A percentile compares a stretch with the other conserved stretches of the same genome.
phyloP scores from a whole-genome alignment of 345 rosid genomes.

The Melaleuca quinquenervia region DNA sequence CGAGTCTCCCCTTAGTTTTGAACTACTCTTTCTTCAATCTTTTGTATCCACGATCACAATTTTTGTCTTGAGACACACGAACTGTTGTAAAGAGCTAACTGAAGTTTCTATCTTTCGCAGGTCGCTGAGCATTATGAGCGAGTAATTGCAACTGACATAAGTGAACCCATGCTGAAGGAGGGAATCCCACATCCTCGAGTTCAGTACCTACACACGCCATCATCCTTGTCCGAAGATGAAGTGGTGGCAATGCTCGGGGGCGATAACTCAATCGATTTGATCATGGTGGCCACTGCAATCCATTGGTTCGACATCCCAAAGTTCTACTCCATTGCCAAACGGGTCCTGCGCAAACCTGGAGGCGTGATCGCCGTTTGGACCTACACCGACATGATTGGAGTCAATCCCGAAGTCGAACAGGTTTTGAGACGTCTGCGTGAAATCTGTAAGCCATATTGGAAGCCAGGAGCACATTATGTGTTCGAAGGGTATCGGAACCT shows the following conservation, averaged over 20 bases:
- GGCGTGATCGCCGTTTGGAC: constrained; percentile 58
- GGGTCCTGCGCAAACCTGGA: constrained; percentile 51
- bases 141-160: constrained; percentile 51
- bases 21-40: not conserved
- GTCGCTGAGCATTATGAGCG: constrained; percentile 49
- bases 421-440: constrained; percentile 24
- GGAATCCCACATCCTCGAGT: constrained; percentile 32
- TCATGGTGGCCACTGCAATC: constrained; percentile 44
- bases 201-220: constrained; percentile 38
- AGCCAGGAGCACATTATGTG: constrained; percentile 11
- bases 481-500: constrained; percentile 34
- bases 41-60: not conserved
- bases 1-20: not conserved
- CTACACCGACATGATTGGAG: constrained; percentile 21
- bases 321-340: constrained; percentile 36
- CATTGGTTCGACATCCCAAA: constrained; percentile 67
- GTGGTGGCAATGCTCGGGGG: constrained; percentile 30
- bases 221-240: constrained; percentile 41
- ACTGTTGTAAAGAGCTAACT: not conserved
- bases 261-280: constrained; percentile 43
- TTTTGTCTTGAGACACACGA: not conserved
- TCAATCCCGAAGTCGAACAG: constrained; percentile 37
- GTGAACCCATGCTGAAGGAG: constrained; percentile 39
- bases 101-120: constrained; percentile 10
- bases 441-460: constrained; percentile 32